phyloP scores from a whole-genome alignment of 306 rosid species.

The Potentilla sterilis region DNA sequence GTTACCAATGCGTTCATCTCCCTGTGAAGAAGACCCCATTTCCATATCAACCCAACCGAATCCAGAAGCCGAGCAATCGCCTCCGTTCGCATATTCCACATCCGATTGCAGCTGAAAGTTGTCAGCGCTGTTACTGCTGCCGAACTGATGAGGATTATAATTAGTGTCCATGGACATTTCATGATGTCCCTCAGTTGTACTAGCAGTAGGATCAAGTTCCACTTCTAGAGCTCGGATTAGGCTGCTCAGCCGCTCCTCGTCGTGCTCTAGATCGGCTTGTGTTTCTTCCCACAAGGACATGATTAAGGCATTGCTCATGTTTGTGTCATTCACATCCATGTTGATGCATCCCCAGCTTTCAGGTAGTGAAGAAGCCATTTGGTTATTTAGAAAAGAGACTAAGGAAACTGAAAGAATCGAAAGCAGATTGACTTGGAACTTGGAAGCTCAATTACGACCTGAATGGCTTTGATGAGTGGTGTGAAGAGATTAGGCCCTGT shows the following conservation, averaged over 20 bases:
- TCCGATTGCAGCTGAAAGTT: slow-evolving; percentile 7
- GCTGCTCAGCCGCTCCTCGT: slow-evolving; percentile 16
- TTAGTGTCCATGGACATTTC: slow-evolving; percentile 1
- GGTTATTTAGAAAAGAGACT: background rate
- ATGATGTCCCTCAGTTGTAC: background rate
- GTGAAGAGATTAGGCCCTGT: background rate
- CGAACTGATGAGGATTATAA: background rate
- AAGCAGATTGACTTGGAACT: background rate
- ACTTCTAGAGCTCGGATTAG: slow-evolving; percentile 19
- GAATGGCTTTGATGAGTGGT: slow-evolving; percentile 7
- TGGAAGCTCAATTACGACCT: background rate
- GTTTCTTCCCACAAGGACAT: slow-evolving; percentile 27
- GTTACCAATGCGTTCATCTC: background rate
- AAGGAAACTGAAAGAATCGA: background rate
- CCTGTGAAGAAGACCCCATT: background rate
- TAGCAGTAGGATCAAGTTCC: slow-evolving; percentile 3
- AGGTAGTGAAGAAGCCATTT: slow-evolving; percentile 23
- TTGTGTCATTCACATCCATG: slow-evolving; percentile 4
- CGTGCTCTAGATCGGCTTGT: slow-evolving; percentile 24
- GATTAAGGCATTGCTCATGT: slow-evolving; percentile 9
- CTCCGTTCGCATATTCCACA: background rate
- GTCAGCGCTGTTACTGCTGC: background rate
- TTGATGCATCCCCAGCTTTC: slow-evolving; percentile 20
- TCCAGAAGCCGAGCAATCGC: slow-evolving; percentile 6
- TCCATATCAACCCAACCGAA: slow-evolving; percentile 16